These are phyloP conservation scores for Dittrichia graveolens DNA, from an alignment of 129 eudicot species.

Conservation along the genomic window DNA sequence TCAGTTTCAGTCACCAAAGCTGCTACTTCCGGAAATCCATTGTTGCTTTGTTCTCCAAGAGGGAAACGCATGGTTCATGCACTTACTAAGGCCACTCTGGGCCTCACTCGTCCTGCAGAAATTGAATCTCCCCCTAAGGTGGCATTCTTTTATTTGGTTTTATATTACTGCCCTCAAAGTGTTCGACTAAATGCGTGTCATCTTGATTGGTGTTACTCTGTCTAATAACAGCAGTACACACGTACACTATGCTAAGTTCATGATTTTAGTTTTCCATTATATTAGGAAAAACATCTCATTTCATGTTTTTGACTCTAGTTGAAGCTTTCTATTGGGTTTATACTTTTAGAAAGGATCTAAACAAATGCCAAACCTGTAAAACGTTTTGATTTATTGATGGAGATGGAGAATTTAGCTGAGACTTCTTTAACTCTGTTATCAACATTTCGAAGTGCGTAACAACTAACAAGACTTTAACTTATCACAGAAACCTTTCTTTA, in stretches of 20 bases:
- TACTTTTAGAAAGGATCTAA: no score
- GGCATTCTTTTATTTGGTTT: background rate
- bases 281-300: no score
- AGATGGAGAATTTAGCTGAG: no score
- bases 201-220: background rate
- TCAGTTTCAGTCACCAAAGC: constrained; percentile 24
- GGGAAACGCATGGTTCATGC: constrained; percentile 68
- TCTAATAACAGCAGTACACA: background rate
- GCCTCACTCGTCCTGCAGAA: constrained; percentile 77
- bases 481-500: no score
- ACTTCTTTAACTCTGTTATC: no score
- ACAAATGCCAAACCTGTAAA: no score
- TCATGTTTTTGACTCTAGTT: no score
- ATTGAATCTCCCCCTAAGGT: constrained; percentile 62
- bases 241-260: background rate
- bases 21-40: constrained; percentile 18
- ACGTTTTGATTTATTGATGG: no score
- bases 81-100: constrained; percentile 69
- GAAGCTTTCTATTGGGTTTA: no score
- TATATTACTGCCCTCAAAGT: background rate
- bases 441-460: background rate
- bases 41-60: constrained; percentile 27
- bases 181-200: constrained; percentile 34
- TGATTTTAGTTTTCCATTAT: background rate
- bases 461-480: no score